Base-by-base conservation (phyloP, 257 asterid genomes). In the Forsythia viridissima region DNA sequence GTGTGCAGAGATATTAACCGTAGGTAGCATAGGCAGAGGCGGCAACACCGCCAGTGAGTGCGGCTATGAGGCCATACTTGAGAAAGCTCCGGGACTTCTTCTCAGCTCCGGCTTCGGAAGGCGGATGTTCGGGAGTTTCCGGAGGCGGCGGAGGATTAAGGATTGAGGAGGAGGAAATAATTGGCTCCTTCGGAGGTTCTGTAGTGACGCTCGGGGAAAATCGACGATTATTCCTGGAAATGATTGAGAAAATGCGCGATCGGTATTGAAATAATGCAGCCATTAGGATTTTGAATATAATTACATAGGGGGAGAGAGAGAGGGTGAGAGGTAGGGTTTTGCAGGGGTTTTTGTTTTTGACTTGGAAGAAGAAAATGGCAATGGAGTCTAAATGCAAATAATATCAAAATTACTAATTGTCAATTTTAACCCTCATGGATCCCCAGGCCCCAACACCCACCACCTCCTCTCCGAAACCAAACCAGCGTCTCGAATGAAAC, bases 21-120 rank as follows among this genome's bases (percentile, higher is more conserved):
- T 91, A 90, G 38, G 97, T 77, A 65, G 95, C 97, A 79, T 89
- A 89, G 75, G 90, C 92, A 69, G 93, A 90, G 37, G 95, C 76
- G 9, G 92, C 95, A 72, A 77, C 83, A 78, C 91, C 91, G 34
- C 94, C 96, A 5, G 92, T 87, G 68, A 91, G 24, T 4, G 91
- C 90, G 34, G 92, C 87, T 40, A 85, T 42, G 41, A 91, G 78
- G 6, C 89, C 85, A 69, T 82, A 91, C 88, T 87, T 92, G 0
- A 91, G 84, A 67, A 90, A 85, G 36, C 88, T 77, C 97, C 93
- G 82, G 4, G 93, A 82, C 41, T 73, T 89, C 76, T 87, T 91
- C 71, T 76, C 87, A 4, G 83, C 79, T 74, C 79, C 94, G 15
- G 84, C 48, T 16, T 80, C 77, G 12, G 88, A 78, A 10, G 90